Base-by-base conservation (phyloP, 768 basidiomycete species). In the Imleria badia region DNA sequence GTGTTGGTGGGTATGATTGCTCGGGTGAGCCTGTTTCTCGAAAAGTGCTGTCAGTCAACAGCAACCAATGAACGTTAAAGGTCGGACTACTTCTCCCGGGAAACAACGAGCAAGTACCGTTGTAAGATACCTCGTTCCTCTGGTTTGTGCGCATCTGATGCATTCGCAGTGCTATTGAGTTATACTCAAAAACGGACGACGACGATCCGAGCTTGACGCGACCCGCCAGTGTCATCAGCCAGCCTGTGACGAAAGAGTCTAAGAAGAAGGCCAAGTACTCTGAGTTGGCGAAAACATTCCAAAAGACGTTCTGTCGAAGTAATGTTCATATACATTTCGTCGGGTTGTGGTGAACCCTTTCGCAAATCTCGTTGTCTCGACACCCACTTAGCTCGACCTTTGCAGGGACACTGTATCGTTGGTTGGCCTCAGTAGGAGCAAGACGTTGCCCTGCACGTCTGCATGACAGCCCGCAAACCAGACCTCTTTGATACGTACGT, bases 331-430 rank as follows among this genome's bases (percentile, higher is more conserved):
- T 78, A 3, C 76, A 80, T 60, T 80, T 80, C 47, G 63, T 79
- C 7, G 78, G 78, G 7, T 73, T 68, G 20, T 79, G 78, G 78
- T 78, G 44, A 35, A 66, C 60, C 38, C 54, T 47, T 45, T 11
- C 30, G 17, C 22, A 20, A 2, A 13, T 29, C 4, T 35, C 13
- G 1, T 43, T 39, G 15, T 29, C 22, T 49, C 26, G 31, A n/a
- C n/a, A n/a, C n/a, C 17, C 40, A 17, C 33, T 51, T 10, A 44
- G 15, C 20, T 17, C 6, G 15, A 12, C 17, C 11, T 30, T 30
- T 4, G 4, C 45, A 79, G 78, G 78, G 79, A 79, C 31, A 78
- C 77, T 1, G 78, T 79, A 5, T 79, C 79, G 3, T 77, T 79
- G 0, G 68, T 80, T 40, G 76, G 79, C 6, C 12, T 78, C 3